These are phyloP conservation scores for Lactarius indigo DNA, from an alignment of 768 basidiomycete species.

Conservation along the genomic window DNA sequence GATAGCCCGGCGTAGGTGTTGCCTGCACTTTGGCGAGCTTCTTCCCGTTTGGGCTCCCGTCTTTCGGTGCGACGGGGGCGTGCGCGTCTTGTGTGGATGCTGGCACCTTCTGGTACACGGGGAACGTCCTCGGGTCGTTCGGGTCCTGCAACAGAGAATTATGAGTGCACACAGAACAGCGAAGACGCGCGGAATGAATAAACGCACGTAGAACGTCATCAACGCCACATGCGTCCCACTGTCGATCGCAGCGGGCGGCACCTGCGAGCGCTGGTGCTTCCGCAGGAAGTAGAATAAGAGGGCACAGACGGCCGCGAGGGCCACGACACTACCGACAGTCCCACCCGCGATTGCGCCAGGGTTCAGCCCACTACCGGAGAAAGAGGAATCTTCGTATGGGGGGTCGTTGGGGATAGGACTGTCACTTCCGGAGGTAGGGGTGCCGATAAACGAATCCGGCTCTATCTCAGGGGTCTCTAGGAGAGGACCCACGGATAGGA, in stretches of 20 bases:
- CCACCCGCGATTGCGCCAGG: background rate
- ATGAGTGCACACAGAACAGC: background rate
- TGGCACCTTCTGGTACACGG: background rate
- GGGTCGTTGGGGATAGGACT: too few relatives aligned
- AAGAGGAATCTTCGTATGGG: background rate
- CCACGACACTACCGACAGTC: slow-evolving; percentile 2
- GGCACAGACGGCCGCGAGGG: background rate
- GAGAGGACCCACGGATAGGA: background rate
- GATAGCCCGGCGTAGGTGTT: background rate
- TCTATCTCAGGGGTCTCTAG: background rate
- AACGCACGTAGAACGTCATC: slow-evolving; percentile 11
- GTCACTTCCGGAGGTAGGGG: background rate
- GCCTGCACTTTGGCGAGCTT: background rate
- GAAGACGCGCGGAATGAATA: background rate
- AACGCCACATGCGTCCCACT: background rate
- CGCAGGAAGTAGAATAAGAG: background rate
- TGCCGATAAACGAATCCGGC: background rate
- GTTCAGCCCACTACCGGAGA: background rate
- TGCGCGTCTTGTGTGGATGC: background rate
- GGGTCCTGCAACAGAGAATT: slow-evolving; percentile 2
- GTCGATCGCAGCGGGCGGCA: background rate
- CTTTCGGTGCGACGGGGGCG: background rate
- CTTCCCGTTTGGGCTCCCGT: background rate
- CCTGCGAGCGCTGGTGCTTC: background rate
- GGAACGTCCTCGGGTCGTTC: slow-evolving; percentile 12